These are phyloP conservation scores for Trypanosomatidae sp. DNA, from an alignment of 208 protist species.

Conservation along the genomic window DNA sequence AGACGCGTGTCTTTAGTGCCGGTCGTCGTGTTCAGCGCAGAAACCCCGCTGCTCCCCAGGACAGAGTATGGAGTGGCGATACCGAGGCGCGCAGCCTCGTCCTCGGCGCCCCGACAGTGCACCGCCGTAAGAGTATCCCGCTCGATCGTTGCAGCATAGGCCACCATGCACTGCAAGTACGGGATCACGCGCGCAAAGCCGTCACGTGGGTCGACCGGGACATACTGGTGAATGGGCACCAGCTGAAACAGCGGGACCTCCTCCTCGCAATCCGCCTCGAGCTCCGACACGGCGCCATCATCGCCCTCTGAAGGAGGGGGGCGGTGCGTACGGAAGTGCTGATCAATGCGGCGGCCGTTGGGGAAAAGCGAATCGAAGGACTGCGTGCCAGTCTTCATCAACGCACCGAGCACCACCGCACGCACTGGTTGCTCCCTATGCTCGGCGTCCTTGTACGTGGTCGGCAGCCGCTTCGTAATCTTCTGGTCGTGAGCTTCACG, in stretches of 20 bases:
- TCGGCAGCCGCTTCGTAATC: slow-evolving; percentile 17
- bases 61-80: not conserved
- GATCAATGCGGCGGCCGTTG: slow-evolving; percentile 37
- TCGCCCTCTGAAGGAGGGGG: slow-evolving; percentile 1
- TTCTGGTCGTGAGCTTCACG: slow-evolving; percentile 23
- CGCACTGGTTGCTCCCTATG: slow-evolving; percentile 38
- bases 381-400: slow-evolving; percentile 47
- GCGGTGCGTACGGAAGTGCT: slow-evolving; percentile 29
- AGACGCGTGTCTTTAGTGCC: slow-evolving; percentile 7
- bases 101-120: not conserved
- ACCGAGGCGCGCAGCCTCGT: slow-evolving; percentile 3
- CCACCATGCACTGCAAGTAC: slow-evolving; percentile 50
- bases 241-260: slow-evolving; percentile 55
- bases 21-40: not conserved
- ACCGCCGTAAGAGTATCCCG: slow-evolving; percentile 14
- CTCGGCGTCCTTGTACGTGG: slow-evolving; percentile 17
- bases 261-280: slow-evolving; percentile 18
- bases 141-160: slow-evolving; percentile 15
- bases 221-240: slow-evolving; percentile 54
- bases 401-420: slow-evolving; percentile 49
- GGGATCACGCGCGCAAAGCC: slow-evolving; percentile 49
- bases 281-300: slow-evolving; percentile 11
- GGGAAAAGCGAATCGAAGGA: slow-evolving; percentile 43
- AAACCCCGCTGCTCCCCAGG: not conserved
- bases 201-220: slow-evolving; percentile 42